Percentiles rank a stretch among this genome's conserved stretches.
These are phyloP conservation scores for Lichenothelia convexa DNA, from an alignment of 495 filamentous ascomycete species.

Conservation along the genomic window DNA sequence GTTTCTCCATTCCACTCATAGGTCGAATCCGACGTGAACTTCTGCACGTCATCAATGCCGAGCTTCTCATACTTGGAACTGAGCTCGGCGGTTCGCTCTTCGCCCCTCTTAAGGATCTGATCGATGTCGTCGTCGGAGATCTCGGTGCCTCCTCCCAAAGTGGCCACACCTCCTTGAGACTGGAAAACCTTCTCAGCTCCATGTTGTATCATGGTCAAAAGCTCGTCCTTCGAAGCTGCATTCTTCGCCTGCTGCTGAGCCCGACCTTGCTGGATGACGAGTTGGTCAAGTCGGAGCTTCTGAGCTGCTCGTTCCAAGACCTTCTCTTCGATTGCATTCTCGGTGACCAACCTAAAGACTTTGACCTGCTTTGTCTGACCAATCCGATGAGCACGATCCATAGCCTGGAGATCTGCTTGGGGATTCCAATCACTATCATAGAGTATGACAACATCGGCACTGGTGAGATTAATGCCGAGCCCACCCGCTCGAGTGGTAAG, in stretches of 20 bases:
- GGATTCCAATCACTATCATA: slow-evolving; percentile 99
- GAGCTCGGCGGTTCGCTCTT: slow-evolving; percentile 72
- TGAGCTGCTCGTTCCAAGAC: slow-evolving; percentile 94
- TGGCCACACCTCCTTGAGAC: slow-evolving; percentile 38
- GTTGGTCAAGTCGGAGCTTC: slow-evolving; percentile 88
- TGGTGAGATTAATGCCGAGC: slow-evolving; percentile 94
- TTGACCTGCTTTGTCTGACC: slow-evolving; percentile 96
- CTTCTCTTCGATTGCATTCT: slow-evolving; percentile 97
- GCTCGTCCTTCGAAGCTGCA: slow-evolving; percentile 81
- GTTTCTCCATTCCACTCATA: slow-evolving; percentile 99
- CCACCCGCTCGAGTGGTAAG: slow-evolving; percentile 95
- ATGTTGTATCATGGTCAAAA: slow-evolving; percentile 96
- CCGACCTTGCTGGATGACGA: slow-evolving; percentile 98
- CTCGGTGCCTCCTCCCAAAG: slow-evolving; percentile 36
- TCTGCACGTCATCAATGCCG: slow-evolving; percentile 95
- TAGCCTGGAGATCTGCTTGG: slow-evolving; percentile 93
- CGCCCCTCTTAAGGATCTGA: slow-evolving; percentile 65
- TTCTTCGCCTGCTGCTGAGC: slow-evolving; percentile 80
- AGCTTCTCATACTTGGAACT: slow-evolving; percentile 91
- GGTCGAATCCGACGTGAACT: slow-evolving; percentile 88
- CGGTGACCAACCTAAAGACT: slow-evolving; percentile 91
- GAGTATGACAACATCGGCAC: slow-evolving; percentile 91
- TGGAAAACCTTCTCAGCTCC: slow-evolving; percentile 89
- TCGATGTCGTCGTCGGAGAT: slow-evolving; percentile 82
- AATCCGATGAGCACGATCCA: slow-evolving; percentile 97